Conservation (phyloP, 345 rosid genomes). For the Brassica incana region DNA sequence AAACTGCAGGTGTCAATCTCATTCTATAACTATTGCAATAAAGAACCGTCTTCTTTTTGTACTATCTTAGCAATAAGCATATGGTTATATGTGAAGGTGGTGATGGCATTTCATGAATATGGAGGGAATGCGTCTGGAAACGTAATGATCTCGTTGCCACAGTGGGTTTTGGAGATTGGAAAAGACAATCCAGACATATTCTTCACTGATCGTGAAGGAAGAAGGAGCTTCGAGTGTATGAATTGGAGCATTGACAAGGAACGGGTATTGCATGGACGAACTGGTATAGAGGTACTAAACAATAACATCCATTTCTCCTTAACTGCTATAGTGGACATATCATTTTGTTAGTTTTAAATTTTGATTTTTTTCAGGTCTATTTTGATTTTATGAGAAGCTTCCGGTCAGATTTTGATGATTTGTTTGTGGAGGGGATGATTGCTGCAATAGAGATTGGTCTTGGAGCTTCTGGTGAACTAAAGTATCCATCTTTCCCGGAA, state of each 20-base stretch:
- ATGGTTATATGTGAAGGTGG: slow-evolving; percentile 59
- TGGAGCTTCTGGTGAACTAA: slow-evolving; percentile 88
- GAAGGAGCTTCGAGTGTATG: slow-evolving; percentile 75
- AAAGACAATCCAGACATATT: slow-evolving; percentile 86
- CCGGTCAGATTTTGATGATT: slow-evolving; percentile 81
- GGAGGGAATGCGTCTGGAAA: slow-evolving; percentile 62
- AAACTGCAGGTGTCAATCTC: slow-evolving; percentile 64
- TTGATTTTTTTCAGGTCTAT: slow-evolving; percentile 62
- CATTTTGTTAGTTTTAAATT: slow-evolving; percentile 11
- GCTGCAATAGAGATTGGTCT: slow-evolving; percentile 85
- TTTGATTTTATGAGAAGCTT: slow-evolving; percentile 98
- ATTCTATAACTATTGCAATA: neutral
- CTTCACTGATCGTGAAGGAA: slow-evolving; percentile 90
- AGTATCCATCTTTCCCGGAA: slow-evolving; percentile 82
- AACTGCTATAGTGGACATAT: neutral
- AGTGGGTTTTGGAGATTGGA: slow-evolving; percentile 89
- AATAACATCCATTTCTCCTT: neutral
- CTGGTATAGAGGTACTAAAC: slow-evolving; percentile 76
- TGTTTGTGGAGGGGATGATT: slow-evolving; percentile 67
- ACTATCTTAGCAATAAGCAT: slow-evolving; percentile 25
- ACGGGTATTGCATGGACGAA: slow-evolving; percentile 83
- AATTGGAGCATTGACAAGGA: slow-evolving; percentile 93
- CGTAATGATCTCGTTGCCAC: slow-evolving; percentile 70
- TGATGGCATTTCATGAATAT: slow-evolving; percentile 91
- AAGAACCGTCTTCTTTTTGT: neutral